Conservation (phyloP, 2,329 filamentous ascomycete species). For the Fusarium stilboides region DNA sequence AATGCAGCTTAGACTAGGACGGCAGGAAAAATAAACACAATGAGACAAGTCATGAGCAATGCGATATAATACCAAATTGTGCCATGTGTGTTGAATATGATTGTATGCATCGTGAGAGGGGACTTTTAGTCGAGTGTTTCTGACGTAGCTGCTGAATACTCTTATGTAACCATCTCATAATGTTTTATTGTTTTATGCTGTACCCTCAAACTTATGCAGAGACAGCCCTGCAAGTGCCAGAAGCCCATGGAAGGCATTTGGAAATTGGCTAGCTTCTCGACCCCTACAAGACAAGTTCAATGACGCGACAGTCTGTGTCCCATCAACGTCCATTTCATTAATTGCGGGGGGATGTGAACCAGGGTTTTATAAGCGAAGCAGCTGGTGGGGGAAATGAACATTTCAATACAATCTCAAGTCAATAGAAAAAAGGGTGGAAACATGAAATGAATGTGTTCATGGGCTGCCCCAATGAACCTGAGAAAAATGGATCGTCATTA, state of each 20-base stretch:
- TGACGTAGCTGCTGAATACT: too few species aligned
- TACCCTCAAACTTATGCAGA: too few species aligned
- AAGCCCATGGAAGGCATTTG: background rate
- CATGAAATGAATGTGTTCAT: slow-evolving; percentile 18
- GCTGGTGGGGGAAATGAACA: slow-evolving; percentile 24
- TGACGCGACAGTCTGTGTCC: slow-evolving; percentile 29
- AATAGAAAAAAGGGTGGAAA: slow-evolving; percentile 14
- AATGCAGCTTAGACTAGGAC: slow-evolving; percentile 39
- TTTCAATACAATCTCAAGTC: slow-evolving; percentile 12
- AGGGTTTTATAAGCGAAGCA: slow-evolving; percentile 17
- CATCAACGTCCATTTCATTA: slow-evolving; percentile 23
- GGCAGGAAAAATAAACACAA: slow-evolving; percentile 41
- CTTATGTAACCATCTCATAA: too few species aligned
- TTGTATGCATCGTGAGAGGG: background rate
- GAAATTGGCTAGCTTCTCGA: slow-evolving; percentile 10
- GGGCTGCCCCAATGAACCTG: slow-evolving; percentile 17
- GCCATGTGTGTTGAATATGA: background rate
- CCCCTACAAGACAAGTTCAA: slow-evolving; percentile 14
- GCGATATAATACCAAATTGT: background rate
- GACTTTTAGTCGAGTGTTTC: background rate
- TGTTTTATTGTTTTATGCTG: too few species aligned
- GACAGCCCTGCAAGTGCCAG: background rate
- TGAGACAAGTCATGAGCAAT: slow-evolving; percentile 24
- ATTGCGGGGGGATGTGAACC: slow-evolving; percentile 21
- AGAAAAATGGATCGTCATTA: slow-evolving; percentile 40